Evolutionary conservation across 2,329 filamentous ascomycete genomes (phyloP).

Genomic region (Penicillium psychrosexuale): DNA sequence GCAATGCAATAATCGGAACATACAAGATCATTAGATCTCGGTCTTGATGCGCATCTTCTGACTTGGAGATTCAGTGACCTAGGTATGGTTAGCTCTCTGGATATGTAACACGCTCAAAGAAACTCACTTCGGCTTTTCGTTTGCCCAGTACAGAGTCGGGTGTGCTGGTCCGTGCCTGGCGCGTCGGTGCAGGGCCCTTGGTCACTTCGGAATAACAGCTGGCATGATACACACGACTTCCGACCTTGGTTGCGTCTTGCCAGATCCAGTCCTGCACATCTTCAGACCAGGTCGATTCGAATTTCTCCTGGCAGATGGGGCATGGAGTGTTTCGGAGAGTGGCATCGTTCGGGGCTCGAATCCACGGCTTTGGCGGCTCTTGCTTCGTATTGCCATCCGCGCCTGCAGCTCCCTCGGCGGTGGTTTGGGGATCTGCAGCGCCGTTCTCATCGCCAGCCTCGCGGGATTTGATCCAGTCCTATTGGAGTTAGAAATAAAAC

Average conservation of each 20-base stretch:
- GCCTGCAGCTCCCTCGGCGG: constrained; percentile 41
- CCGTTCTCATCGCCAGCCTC: constrained; percentile 69
- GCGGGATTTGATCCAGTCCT: constrained; percentile 87
- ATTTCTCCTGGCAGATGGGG: constrained; percentile 92
- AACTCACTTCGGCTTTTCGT: constrained; percentile 65
- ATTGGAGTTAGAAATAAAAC: neutral
- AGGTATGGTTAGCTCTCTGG: neutral
- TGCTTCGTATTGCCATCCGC: constrained; percentile 48
- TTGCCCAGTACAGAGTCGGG: constrained; percentile 69
- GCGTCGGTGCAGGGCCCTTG: constrained; percentile 48
- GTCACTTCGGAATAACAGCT: constrained; percentile 83
- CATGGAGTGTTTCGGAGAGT: constrained; percentile 73
- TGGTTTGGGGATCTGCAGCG: constrained; percentile 41
- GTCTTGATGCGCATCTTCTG: constrained; percentile 42
- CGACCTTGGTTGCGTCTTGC: constrained; percentile 79
- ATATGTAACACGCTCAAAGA: neutral
- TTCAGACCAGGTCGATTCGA: constrained; percentile 87
- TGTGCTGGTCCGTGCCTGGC: constrained; percentile 47
- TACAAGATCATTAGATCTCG: constrained; percentile 22
- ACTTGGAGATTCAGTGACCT: constrained; percentile 37
- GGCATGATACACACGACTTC: constrained; percentile 79
- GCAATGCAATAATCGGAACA: constrained; percentile 4
- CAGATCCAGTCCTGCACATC: constrained; percentile 96
- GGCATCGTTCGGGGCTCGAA: constrained; percentile 78
- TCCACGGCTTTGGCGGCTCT: constrained; percentile 65